Percentiles rank a stretch among this genome's conserved stretches.
These are phyloP conservation scores for Carex scoparia DNA, from an alignment of 176 grass and related monocot genomes.

Conservation along the genomic window DNA sequence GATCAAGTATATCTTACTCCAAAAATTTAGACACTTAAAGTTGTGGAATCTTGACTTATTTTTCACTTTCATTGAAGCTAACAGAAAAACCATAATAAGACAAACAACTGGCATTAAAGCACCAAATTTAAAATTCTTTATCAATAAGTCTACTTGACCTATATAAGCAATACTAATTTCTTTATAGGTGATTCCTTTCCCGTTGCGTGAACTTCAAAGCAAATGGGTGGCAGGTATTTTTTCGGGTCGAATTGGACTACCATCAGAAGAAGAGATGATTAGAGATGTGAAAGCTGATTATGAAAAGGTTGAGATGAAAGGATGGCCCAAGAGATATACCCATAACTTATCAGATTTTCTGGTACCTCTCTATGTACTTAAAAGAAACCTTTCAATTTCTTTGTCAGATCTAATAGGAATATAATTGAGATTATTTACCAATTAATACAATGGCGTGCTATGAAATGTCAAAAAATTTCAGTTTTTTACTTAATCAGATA, in stretches of 20 bases:
- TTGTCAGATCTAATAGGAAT: neutral
- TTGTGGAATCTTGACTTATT: neutral
- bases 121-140: neutral
- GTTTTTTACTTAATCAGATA: neutral
- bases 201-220: slow-evolving; percentile 75
- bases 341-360: slow-evolving; percentile 54
- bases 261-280: slow-evolving; percentile 61
- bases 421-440: neutral
- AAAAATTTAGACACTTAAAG: neutral
- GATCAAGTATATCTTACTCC: neutral
- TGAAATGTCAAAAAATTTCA: neutral
- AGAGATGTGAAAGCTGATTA: slow-evolving; percentile 54
- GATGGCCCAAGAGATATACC: slow-evolving; percentile 91
- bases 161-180: neutral
- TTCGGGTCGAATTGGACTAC: slow-evolving; percentile 52
- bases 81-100: neutral
- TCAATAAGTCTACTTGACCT: neutral
- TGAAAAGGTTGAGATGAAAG: slow-evolving; percentile 26
- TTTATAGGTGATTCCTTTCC: slow-evolving; percentile 63
- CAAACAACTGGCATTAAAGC: neutral
- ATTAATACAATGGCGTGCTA: neutral
- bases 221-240: slow-evolving; percentile 78
- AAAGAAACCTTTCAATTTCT: neutral
- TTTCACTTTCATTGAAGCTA: neutral
- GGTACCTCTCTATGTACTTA: slow-evolving; percentile 30